Base-by-base conservation (phyloP, 129 eudicot genomes). In the Erigeron canadensis region DNA sequence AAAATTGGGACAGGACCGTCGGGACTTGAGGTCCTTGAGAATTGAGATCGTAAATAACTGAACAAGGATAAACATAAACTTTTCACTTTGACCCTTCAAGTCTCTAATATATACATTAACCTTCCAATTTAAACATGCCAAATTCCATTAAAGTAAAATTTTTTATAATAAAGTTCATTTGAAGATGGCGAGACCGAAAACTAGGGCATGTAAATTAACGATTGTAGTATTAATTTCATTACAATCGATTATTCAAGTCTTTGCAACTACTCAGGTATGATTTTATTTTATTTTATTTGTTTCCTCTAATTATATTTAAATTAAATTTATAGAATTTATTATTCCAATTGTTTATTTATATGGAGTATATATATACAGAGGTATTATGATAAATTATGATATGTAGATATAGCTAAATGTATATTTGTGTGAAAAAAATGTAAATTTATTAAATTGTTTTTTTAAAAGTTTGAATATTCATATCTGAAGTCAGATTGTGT, bases 201-300 rank as follows among this genome's bases (percentile, higher is more conserved):
- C 63, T 43, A 77, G 67, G 63, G 77, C 77, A 70, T 77, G 54
- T 62, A 77, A 71, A 77, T 57, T 71, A 28, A 28, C 34, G 50
- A 64, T 77, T 47, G 10, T 77, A 65, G 5, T 71, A 12, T 71
- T 77, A 42, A 70, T 77, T 54, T 70, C 67, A 16, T 34, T 70
- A 8, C 77, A 77, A 77, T 70, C 61, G 15, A 60, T 59, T 44
- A 69, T 76, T 60, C 81, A 28, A 21, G 55, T 69, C 37, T 69
- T 69, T 22, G 63, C 57, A 47, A 69, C 10, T 76, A 37, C 70
- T 17, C 65, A 77, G 75, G 81, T 77, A 55, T 68, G 65, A 37
- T 77, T 28, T 28, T 28, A 23, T 28, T 28, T 28, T 28, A 28
- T 28, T 28, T 28, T 28, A 28, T 28, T 28, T 28, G 1, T 28